These are phyloP conservation scores for Elongisporangium prolatum DNA, from an alignment of 352 stramenopile species.

Conservation along the genomic window DNA sequence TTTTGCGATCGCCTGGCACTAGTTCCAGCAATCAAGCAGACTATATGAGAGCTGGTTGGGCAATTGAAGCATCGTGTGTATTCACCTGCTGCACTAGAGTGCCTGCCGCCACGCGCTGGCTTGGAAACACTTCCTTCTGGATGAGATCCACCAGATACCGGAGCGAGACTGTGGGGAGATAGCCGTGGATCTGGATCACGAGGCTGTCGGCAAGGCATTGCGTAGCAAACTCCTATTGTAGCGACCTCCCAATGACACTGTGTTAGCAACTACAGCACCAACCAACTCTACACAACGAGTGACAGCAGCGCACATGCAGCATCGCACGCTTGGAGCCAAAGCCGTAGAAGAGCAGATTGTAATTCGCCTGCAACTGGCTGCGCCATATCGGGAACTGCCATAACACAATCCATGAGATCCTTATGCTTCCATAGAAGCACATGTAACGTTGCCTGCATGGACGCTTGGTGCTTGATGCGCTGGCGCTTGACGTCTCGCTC, in stretches of 20 bases:
- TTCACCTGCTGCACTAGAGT: constrained; percentile 28
- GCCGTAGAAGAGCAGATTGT: constrained; percentile 52
- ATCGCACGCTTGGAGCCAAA: constrained; percentile 50
- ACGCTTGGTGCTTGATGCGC: neutral
- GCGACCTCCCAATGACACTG: no score
- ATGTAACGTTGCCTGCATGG: constrained; percentile 6
- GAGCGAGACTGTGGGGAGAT: constrained; percentile 45
- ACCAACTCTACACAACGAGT: neutral
- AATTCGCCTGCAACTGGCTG: constrained; percentile 33
- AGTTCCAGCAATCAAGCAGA: neutral
- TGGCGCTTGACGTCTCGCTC: constrained; percentile 8
- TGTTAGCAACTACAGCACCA: neutral
- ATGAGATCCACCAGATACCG: constrained; percentile 34
- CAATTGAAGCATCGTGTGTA: neutral
- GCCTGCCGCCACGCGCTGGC: constrained; percentile 16
- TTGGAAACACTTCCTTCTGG: constrained; percentile 27
- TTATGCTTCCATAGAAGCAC: neutral
- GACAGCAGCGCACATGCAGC: constrained; percentile 27
- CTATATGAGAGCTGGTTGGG: constrained; percentile 2
- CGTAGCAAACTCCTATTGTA: constrained; percentile 33
- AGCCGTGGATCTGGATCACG: constrained; percentile 53
- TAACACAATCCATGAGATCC: neutral
- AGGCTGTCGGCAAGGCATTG: constrained; percentile 21
- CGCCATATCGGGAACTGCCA: constrained; percentile 33
- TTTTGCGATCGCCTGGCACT: constrained; percentile 30